Evolutionary conservation across 1,139 yeast species (phyloP).

Genomic region (Petasospora rhodanensis): DNA sequence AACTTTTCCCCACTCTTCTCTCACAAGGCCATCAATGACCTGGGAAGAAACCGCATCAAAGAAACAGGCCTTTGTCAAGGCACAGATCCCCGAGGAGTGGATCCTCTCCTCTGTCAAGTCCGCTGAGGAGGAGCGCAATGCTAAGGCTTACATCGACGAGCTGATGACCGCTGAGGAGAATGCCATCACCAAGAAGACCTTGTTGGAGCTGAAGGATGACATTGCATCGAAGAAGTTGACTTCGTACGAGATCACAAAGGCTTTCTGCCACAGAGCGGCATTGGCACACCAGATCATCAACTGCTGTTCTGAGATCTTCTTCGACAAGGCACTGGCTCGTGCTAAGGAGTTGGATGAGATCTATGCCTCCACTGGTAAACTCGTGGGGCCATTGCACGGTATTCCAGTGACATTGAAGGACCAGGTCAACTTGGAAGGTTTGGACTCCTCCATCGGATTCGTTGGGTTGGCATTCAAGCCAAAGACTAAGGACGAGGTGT

Average conservation of each 20-base stretch:
- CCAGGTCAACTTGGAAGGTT: slow-evolving; percentile 44
- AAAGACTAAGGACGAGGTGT: slow-evolving; percentile 31
- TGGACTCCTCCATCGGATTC: slow-evolving; percentile 43
- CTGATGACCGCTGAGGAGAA: slow-evolving; percentile 29
- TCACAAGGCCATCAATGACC: no score
- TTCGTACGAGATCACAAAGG: slow-evolving; percentile 28
- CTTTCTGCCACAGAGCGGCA: slow-evolving; percentile 39
- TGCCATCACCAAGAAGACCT: slow-evolving; percentile 31
- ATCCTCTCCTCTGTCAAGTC: slow-evolving; percentile 14
- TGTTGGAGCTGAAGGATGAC: slow-evolving; percentile 30
- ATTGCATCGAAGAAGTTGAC: slow-evolving; percentile 31
- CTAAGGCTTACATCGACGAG: slow-evolving; percentile 28
- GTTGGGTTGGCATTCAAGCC: slow-evolving; percentile 35
- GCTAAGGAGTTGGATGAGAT: slow-evolving; percentile 45
- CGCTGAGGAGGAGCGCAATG: slow-evolving; percentile 23
- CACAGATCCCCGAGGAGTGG: slow-evolving; percentile 27
- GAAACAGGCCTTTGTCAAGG: slow-evolving; percentile 18
- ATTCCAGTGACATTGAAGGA: slow-evolving; percentile 61
- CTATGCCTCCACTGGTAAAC: slow-evolving; percentile 31
- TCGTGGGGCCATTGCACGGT: slow-evolving; percentile 60
- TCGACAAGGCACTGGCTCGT: slow-evolving; percentile 34
- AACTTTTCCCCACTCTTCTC: no score
- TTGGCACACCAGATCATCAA: slow-evolving; percentile 45
- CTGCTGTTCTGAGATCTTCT: slow-evolving; percentile 40
- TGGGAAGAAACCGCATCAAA: slow-evolving; percentile 24